Percentiles rank a stretch among this genome's conserved stretches.
phyloP scores from a whole-genome alignment of 2,329 filamentous ascomycete species.

The Acrocalymma vagum region DNA sequence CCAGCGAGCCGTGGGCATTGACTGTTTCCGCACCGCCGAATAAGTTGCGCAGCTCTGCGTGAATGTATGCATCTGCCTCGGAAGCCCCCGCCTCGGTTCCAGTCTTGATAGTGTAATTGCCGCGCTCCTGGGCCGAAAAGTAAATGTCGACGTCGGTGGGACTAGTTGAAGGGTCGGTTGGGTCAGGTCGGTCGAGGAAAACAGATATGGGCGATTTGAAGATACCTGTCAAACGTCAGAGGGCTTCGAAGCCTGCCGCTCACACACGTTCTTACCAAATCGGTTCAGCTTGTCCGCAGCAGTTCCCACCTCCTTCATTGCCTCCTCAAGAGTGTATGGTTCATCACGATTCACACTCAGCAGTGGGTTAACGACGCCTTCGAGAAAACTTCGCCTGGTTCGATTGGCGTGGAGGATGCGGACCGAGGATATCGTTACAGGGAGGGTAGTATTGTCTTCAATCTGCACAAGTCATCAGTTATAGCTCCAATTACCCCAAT shows the following conservation, averaged over 20 bases:
- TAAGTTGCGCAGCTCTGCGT: conserved; percentile 86
- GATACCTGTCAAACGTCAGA: conserved; percentile 69
- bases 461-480: conserved; percentile 61
- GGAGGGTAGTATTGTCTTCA: conserved; percentile 82
- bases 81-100: conserved; percentile 94
- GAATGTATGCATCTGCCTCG: conserved; percentile 92
- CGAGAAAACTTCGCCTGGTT: conserved; percentile 84
- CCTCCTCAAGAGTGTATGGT: conserved; percentile 81
- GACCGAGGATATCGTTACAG: conserved; percentile 87
- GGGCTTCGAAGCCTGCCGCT: conserved; percentile 1
- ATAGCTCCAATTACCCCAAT: conserved; percentile 4
- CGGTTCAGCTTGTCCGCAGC: conserved; percentile 78
- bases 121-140: conserved; percentile 79
- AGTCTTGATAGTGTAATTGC: conserved; percentile 86
- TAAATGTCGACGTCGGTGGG: conserved; percentile 84
- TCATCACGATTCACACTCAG: conserved; percentile 72
- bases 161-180: conserved; percentile 72
- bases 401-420: conserved; percentile 82
- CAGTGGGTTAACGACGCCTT: conserved; percentile 80
- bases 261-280: conserved; percentile 69
- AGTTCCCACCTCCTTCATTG: conserved; percentile 72
- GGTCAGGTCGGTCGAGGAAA: conserved; percentile 79
- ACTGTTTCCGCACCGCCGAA: conserved; percentile 93
- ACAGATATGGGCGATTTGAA: conserved; percentile 85
- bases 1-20: conserved; percentile 84